phyloP scores from a whole-genome alignment of 2,329 filamentous ascomycete species.

The Aspergillus versicolor region DNA sequence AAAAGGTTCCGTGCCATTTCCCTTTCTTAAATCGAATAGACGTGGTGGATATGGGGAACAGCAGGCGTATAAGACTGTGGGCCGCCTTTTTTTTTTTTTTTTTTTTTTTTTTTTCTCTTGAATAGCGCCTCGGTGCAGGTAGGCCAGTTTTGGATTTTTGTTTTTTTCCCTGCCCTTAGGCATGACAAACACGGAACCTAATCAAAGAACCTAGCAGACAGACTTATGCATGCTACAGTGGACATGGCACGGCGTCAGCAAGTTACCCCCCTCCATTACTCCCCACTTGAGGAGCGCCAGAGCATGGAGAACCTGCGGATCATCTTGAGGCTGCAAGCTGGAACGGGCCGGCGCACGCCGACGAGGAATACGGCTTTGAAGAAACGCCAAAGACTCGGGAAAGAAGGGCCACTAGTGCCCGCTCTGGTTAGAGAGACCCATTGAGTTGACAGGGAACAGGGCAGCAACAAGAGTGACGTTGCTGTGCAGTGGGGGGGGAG shows the following conservation, averaged over 20 bases:
- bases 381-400: slow-evolving; percentile 34
- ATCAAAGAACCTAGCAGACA: slow-evolving; percentile 36
- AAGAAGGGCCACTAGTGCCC: slow-evolving; percentile 22
- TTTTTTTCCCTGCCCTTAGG: slow-evolving; percentile 12
- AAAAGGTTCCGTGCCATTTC: slow-evolving; percentile 3
- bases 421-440: slow-evolving; percentile 20
- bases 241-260: slow-evolving; percentile 35
- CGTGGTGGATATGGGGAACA: slow-evolving; percentile 33
- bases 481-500: slow-evolving; percentile 17
- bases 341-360: slow-evolving; percentile 47
- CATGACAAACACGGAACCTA: slow-evolving; percentile 37
- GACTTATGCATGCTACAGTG: slow-evolving; percentile 40
- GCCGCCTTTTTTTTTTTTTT: slow-evolving; percentile 18
- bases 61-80: slow-evolving; percentile 40
- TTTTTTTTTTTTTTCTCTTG: neutral
- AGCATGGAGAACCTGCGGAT: slow-evolving; percentile 40
- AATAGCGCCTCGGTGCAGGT: slow-evolving; percentile 21
- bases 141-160: slow-evolving; percentile 5
- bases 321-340: slow-evolving; percentile 47
- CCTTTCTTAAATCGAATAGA: slow-evolving; percentile 12
- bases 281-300: slow-evolving; percentile 32
- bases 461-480: slow-evolving; percentile 15
- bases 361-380: slow-evolving; percentile 39
- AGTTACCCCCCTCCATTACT: slow-evolving; percentile 31
- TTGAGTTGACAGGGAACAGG: slow-evolving; percentile 21